These are phyloP conservation scores for Taphrina sp. DNA, from an alignment of 1,139 yeast species.

Conservation along the genomic window DNA sequence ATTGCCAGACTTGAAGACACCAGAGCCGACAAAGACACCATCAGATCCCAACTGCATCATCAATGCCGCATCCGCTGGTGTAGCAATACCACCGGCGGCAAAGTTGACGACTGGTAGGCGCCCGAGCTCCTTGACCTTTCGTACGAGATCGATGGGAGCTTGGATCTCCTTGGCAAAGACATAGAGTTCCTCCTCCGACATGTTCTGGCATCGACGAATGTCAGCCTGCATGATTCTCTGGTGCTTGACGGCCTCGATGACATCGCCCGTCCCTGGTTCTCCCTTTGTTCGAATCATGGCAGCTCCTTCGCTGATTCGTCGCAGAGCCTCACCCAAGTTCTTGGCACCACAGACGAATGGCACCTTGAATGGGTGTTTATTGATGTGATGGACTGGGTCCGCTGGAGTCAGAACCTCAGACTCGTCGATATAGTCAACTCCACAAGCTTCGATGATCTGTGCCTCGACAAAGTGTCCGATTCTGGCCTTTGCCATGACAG, in stretches of 20 bases:
- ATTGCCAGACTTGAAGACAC: constrained; percentile 73
- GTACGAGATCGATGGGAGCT: constrained; percentile 58
- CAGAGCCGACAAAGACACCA: constrained; percentile 89
- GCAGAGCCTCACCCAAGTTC: constrained; percentile 78
- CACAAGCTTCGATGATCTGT: constrained; percentile 67
- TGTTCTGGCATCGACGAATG: constrained; percentile 52
- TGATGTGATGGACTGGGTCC: constrained; percentile 65
- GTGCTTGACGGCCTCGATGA: constrained; percentile 80
- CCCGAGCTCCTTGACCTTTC: constrained; percentile 55
- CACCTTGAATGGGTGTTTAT: constrained; percentile 60
- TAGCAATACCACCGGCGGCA: constrained; percentile 89
- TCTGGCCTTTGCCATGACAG: constrained; percentile 84
- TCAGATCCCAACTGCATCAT: constrained; percentile 91
- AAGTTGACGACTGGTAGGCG: constrained; percentile 81
- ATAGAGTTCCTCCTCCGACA: constrained; percentile 52
- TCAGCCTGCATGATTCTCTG: constrained; percentile 60
- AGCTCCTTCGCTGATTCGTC: constrained; percentile 80
- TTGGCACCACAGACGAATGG: constrained; percentile 89
- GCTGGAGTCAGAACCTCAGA: constrained; percentile 48
- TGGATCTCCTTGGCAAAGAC: constrained; percentile 59
- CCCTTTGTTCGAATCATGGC: constrained; percentile 88
- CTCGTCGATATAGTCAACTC: constrained; percentile 79
- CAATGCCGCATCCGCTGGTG: constrained; percentile 85
- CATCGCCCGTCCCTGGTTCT: constrained; percentile 88
- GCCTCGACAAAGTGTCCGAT: constrained; percentile 86